Base-by-base conservation (phyloP, 257 asterid species). In the Plantago elongata region DNA sequence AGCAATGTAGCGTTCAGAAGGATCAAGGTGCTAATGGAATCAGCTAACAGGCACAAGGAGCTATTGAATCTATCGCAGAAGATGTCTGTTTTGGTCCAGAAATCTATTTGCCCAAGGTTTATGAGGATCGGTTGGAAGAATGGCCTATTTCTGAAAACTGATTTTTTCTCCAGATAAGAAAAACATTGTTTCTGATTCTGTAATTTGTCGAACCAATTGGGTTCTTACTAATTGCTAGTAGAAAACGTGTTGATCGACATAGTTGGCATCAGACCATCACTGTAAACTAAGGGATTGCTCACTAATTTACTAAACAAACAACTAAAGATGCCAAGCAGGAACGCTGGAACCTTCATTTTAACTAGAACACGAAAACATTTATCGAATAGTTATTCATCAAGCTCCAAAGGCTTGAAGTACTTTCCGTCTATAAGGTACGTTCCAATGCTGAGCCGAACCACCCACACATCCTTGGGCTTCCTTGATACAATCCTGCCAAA, bases 381-480 rank as follows among this genome's bases (percentile, higher is more conserved):
- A 7, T 34, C 0, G 40, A 34, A 34, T 18, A 11, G 61, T 43
- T 56, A 56, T 1, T 15, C 63, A 3, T 87, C 92, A 50, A 87
- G 67, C 62, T 89, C 86, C 22, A 89, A 74, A 4, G 84, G 90
- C 75, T 84, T 78, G 70, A 89, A 89, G 27, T 86, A 84, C 67
- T 89, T 89, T 9, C 79, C 84, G 66, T 89, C 95, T 9, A 89
- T 83, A 43, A 89, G 97, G 70, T 81, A 89, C 59, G 95, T 87
- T 11, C 97, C 95, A 66, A 84, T 77, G 46, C 78, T 78, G 11
- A 89, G 90, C 38, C 95, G 86, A 52, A 89, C 84, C 54, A 95
- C 95, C 94, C 97, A 89, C 12, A 84, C 95, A 68, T 89, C 95
- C 81, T 69, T 89, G 1, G 97, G 97, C 69, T 89, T 89, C 64